Conservation (phyloP, 1,139 yeast species). For the Scheffersomyces titani region DNA sequence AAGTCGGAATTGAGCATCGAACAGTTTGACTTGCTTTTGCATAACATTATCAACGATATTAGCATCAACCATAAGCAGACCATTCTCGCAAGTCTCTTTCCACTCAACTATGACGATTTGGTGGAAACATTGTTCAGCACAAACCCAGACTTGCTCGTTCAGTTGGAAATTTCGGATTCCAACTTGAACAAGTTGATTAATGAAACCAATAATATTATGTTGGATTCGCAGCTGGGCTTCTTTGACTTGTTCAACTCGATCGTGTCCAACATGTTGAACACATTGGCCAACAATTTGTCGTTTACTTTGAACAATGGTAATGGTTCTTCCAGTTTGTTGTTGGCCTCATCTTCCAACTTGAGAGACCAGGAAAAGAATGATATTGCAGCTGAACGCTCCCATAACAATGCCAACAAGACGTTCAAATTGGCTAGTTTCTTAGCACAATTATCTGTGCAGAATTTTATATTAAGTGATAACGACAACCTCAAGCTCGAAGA, state of each 20-base stretch:
- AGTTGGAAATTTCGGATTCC: slow-evolving; percentile 40
- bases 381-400: slow-evolving; percentile 8
- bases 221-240: slow-evolving; percentile 15
- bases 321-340: slow-evolving; percentile 6
- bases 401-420: slow-evolving; percentile 15
- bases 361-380: slow-evolving; percentile 16
- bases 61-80: slow-evolving; percentile 16
- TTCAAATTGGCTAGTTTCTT: slow-evolving; percentile 68
- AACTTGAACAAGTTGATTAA: slow-evolving; percentile 47
- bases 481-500: slow-evolving; percentile 31
- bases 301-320: slow-evolving; percentile 6
- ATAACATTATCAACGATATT: slow-evolving; percentile 18
- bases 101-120: slow-evolving; percentile 40
- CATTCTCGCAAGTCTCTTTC: slow-evolving; percentile 37
- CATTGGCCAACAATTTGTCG: slow-evolving; percentile 30
- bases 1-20: slow-evolving; percentile 66
- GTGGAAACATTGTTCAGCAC: slow-evolving; percentile 47
- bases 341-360: slow-evolving; percentile 8
- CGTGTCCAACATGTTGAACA: slow-evolving; percentile 28
- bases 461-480: slow-evolving; percentile 53
- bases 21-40: slow-evolving; percentile 46
- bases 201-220: slow-evolving; percentile 41
- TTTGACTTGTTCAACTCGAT: slow-evolving; percentile 30
- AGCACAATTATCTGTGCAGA: slow-evolving; percentile 69
- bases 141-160: slow-evolving; percentile 43